Evolutionary conservation across 2,329 filamentous ascomycete genomes (phyloP), one percentile per base, ranked within the genome.

Genomic region (Aspergillus tubingensis): DNA sequence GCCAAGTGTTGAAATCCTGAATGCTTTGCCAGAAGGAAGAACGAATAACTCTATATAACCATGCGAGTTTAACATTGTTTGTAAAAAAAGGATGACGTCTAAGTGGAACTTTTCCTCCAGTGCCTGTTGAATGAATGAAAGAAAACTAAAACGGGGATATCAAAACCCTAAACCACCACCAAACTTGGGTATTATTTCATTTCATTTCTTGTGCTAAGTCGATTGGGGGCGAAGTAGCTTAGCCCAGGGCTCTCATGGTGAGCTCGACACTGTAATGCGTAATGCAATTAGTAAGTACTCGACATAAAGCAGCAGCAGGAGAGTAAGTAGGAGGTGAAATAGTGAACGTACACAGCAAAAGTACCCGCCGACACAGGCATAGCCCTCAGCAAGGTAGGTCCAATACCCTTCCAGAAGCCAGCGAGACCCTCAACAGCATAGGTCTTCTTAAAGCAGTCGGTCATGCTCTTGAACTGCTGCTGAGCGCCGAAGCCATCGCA

Each of bases 281-380:
- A 55, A 25, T 27, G 25, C 7, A 27, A 43, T 43, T 15, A 38
- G 25, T 13, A 17, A 8, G 7, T 27, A 44, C 57, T 36, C 17
- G 5, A 47, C 11, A 48, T 17, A 52, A 57, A 32, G 30, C 30
- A 27, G 23, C 23, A 10, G 27, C 13, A 19, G 3, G 11, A 25
- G 27, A 23, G 38, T 30, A 30, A 30, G 25, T 57, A n/a, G n/a
- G n/a, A n/a, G n/a, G n/a, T n/a, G n/a, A n/a, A n/a, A n/a, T n/a
- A 30, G 25, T 57, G 58, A 58, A 75, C 76, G 64, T 77, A 85
- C 67, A 95, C 92, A 30, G 91, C 92, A 83, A 99, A 99, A 2
- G 95, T 99, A n/a, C 94, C 94, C 2, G 94, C 95, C 76, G 91
- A 95, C 51, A 99, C 95, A 8, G 95, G 95, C 93, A 98, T 96